Evolutionary conservation across 1,139 yeast genomes (phyloP).

Genomic region (Suhomyces coccinellae): DNA sequence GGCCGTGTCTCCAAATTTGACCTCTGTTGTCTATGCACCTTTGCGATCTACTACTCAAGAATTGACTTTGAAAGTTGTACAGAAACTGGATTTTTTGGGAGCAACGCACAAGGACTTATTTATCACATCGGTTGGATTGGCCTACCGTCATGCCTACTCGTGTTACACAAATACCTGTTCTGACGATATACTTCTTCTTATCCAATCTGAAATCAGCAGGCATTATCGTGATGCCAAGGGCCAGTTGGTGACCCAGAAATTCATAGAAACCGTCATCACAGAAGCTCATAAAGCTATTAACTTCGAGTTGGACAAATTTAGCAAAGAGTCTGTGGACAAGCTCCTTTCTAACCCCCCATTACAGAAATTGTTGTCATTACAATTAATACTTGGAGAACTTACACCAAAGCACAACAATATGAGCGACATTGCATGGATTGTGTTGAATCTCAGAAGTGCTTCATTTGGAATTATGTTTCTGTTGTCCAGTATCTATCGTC

Average conservation of each 20-base stretch:
- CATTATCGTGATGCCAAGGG: constrained; percentile 14
- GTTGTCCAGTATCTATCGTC: constrained; percentile 59
- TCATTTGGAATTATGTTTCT: constrained; percentile 78
- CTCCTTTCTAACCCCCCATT: constrained; percentile 71
- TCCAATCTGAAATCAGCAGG: constrained; percentile 46
- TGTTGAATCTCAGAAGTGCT: constrained; percentile 67
- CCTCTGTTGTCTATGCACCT: constrained; percentile 46
- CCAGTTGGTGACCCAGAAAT: constrained; percentile 26
- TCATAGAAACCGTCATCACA: constrained; percentile 49
- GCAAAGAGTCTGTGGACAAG: constrained; percentile 69
- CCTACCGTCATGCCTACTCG: constrained; percentile 64
- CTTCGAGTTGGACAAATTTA: constrained; percentile 62
- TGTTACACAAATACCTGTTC: constrained; percentile 64
- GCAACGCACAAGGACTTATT: constrained; percentile 34
- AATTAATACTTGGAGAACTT: constrained; percentile 63
- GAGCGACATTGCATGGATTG: constrained; percentile 64
- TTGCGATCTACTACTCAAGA: constrained; percentile 19
- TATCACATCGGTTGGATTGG: constrained; percentile 57
- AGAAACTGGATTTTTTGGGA: constrained; percentile 21
- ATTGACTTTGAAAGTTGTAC: constrained; percentile 33
- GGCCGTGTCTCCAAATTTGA: constrained; percentile 58
- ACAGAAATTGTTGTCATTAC: constrained; percentile 64
- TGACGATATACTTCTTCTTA: constrained; percentile 65
- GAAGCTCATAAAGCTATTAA: constrained; percentile 72
- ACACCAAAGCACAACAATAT: constrained; percentile 30